Evolutionary conservation across 2,329 filamentous ascomycete genomes (phyloP), one percentile per base, ranked within the genome.

Genomic region (Colletotrichum endophyticum): DNA sequence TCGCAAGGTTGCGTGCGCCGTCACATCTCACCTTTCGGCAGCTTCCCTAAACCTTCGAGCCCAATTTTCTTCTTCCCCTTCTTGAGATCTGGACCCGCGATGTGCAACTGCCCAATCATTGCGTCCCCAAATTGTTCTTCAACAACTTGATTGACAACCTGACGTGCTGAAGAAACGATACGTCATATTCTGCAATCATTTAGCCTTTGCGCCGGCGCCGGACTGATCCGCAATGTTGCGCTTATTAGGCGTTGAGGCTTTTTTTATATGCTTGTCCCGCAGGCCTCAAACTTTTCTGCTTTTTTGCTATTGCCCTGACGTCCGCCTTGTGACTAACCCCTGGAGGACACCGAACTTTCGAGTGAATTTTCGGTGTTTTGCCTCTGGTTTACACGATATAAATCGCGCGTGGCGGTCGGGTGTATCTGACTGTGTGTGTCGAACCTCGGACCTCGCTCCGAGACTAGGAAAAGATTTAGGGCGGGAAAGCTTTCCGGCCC

Each of bases 11-110:
- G 44, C 44, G 44, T 53, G 44, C 44, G 44, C 6, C n/a, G 44
- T 53, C 44, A 53, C 44, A 53, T 53, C 6, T 53, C 44, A 53
- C 44, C n/a, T 53, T 53, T 53, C 44, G 44, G 44, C 44, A 22
- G 44, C 44, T 53, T 53, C 44, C n/a, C 44, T 53, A 22, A 53
- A 53, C 44, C n/a, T 53, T 53, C n/a, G 44, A 53, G 44, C n/a
- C 44, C 44, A 53, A 22, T 22, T 53, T 49, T 22, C 68, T 53
- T 13, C 56, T 59, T 36, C 64, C 28, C 28, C 12, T 53, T 22
- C 44, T 39, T 53, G 44, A 22, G 44, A 53, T 53, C 44, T 53
- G 44, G 44, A 22, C n/a, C 44, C 44, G n/a, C n/a, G 44, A 53
- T 53, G 11, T 22, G 1, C n/a, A 5, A 13, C n/a, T 5, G 12